These are phyloP conservation scores for Rhodotorula sp. DNA, from an alignment of 1,284 basidiomycete genomes.

Conservation along the genomic window DNA sequence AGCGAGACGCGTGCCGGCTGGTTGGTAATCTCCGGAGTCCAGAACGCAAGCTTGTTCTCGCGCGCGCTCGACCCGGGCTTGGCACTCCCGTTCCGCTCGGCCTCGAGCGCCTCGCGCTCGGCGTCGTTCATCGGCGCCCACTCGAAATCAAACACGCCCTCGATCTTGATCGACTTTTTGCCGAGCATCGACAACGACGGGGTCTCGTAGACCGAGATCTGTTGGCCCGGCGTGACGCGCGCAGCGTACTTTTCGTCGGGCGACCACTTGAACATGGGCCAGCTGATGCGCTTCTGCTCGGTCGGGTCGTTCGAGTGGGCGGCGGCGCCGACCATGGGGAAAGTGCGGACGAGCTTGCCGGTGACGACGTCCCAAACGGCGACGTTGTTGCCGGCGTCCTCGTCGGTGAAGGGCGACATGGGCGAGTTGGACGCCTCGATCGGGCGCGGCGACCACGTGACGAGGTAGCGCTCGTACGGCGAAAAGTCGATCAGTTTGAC, in stretches of 20 bases:
- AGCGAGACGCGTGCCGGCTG: constrained; percentile 96
- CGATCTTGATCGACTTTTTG: constrained; percentile 97
- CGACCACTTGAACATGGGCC: constrained; percentile 98
- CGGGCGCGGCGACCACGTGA: constrained; percentile 96
- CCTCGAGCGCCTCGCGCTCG: constrained; percentile 79
- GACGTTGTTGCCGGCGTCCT: constrained; percentile 95
- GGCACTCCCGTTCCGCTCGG: constrained; percentile 86
- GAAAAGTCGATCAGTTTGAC: constrained; percentile 98
- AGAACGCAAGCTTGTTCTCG: constrained; percentile 95
- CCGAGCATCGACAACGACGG: constrained; percentile 92
- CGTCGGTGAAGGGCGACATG: constrained; percentile 71
- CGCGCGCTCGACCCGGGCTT: constrained; percentile 43
- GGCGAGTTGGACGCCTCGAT: constrained; percentile 65
- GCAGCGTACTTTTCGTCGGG: constrained; percentile 94
- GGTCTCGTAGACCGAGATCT: constrained; percentile 94
- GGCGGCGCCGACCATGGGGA: constrained; percentile 59
- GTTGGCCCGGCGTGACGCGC: constrained; percentile 79
- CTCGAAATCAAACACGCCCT: constrained; percentile 97
- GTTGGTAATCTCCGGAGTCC: constrained; percentile 93
- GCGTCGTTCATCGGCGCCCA: constrained; percentile 95
- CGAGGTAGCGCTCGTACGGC: constrained; percentile 92
- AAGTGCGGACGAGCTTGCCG: constrained; percentile 86
- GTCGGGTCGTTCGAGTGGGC: constrained; percentile 47
- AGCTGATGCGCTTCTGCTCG: constrained; percentile 61
- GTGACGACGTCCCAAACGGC: constrained; percentile 98